Evolutionary conservation across 164 flowering plant genomes (phyloP).

Genomic region (Umbellularia californica): DNA sequence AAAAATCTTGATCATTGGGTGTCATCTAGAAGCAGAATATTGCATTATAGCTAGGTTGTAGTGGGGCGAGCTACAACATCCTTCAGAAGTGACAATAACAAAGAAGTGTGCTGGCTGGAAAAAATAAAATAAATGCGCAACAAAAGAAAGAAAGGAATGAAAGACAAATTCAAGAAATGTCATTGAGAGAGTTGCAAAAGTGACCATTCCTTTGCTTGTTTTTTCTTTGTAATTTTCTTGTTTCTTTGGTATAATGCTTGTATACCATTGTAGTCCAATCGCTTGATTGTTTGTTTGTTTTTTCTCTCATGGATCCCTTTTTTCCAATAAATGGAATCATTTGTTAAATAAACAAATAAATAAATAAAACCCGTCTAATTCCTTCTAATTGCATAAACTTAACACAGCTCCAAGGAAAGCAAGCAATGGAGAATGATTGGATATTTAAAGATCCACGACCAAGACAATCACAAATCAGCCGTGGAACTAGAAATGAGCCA

Average conservation of each 20-base stretch:
- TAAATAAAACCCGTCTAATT: neutral
- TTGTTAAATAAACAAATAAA: too few species aligned
- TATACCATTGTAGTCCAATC: too few species aligned
- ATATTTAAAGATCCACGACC: neutral
- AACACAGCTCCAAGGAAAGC: neutral
- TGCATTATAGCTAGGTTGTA: neutral
- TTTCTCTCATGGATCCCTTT: too few species aligned
- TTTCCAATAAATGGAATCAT: neutral
- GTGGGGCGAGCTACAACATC: neutral
- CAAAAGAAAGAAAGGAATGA: neutral
- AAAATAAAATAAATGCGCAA: neutral
- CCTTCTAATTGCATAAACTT: neutral
- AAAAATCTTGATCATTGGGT: neutral
- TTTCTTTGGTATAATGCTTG: neutral
- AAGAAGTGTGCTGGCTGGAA: neutral
- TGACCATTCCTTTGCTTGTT: too few species aligned
- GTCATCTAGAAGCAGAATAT: neutral
- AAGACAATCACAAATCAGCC: neutral
- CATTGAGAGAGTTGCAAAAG: too few species aligned
- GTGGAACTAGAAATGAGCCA: neutral
- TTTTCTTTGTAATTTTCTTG: neutral
- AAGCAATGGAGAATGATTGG: neutral
- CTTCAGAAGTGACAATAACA: neutral
- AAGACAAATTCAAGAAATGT: neutral
- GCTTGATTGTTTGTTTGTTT: too few species aligned